phyloP scores from a whole-genome alignment of 371 early-diverging fungal genomes.

The Chytridiales sp. region DNA sequence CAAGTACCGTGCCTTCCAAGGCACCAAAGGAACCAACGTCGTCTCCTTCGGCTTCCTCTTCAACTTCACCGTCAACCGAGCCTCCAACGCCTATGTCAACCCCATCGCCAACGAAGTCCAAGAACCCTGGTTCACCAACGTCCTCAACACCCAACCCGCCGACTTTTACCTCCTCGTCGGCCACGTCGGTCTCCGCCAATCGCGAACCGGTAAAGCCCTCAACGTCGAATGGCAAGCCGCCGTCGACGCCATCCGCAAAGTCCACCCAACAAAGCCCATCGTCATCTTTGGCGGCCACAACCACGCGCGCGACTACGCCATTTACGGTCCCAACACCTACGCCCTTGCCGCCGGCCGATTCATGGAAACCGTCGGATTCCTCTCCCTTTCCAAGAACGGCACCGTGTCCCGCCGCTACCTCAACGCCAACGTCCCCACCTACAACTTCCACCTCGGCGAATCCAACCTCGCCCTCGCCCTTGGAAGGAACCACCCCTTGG shows the following conservation, averaged over 20 bases:
- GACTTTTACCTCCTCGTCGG: slow-evolving; percentile 60
- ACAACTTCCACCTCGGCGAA: slow-evolving; percentile 54
- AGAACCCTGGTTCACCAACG: slow-evolving; percentile 57
- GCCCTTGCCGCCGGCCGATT: slow-evolving; percentile 60
- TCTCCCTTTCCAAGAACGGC: slow-evolving; percentile 42
- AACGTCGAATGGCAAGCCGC: slow-evolving; percentile 47
- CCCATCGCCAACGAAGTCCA: slow-evolving; percentile 50
- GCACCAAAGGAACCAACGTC: slow-evolving; percentile 57
- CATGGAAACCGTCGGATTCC: slow-evolving; percentile 61
- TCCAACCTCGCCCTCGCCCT: slow-evolving; percentile 37
- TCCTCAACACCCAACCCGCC: slow-evolving; percentile 38
- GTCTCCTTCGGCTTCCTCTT: slow-evolving; percentile 59
- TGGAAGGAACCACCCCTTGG: slow-evolving; percentile 37
- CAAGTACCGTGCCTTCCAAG: slow-evolving; percentile 54
- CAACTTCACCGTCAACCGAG: slow-evolving; percentile 50
- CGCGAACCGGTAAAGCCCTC: slow-evolving; percentile 19
- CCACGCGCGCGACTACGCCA: slow-evolving; percentile 58
- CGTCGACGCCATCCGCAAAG: slow-evolving; percentile 53
- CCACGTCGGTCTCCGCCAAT: slow-evolving; percentile 48
- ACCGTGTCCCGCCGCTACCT: slow-evolving; percentile 60
- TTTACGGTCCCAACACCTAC: slow-evolving; percentile 53
- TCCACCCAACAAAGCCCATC: slow-evolving; percentile 55
- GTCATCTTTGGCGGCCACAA: slow-evolving; percentile 60
- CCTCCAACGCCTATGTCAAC: slow-evolving; percentile 40
- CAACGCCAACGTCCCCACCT: slow-evolving; percentile 58